Base-by-base conservation (phyloP, 2,329 filamentous ascomycete species). In the Colletotrichum plurivorum region DNA sequence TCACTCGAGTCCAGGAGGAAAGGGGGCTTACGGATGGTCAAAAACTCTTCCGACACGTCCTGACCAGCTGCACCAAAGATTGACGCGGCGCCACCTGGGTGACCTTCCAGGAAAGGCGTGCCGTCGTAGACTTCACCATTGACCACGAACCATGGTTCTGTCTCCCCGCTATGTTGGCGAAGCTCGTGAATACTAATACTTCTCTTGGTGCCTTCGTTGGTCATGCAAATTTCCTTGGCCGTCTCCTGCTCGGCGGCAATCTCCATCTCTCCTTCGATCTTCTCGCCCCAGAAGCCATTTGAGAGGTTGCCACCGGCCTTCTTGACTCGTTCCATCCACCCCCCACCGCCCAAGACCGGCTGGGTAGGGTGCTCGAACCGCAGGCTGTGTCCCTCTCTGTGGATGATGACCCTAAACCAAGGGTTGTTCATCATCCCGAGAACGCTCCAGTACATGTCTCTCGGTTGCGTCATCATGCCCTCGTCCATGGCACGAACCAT, bases 351-450 rank as follows among this genome's bases (percentile, higher is more conserved):
- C 45, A 94, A 79, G 0, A 91, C 90, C 7, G 94, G 93, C 71
- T 94, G 92, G 3, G 94, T 97, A 0, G 95, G 95, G 74, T 98
- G 95, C 78, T 97, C 94, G 73, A 98, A 98, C 6, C 89, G 86
- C 49, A 97, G 80, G 8, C 76, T 80, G 51, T 75, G 68, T 0
- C 84, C 85, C 69, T 95, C 90, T 64, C 90, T 90, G 60, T 89
- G 88, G 63, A 98, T 92, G 2, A 90, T 89, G 1, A 98, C 88
- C 5, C 95, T 87, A 78, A 92, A 98, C 95, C 95, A 98, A 0
- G 94, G 93, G 74, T 97, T 97, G 81, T 97, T 97, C 95, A 98
- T 97, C 95, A 98, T 98, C 0, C 95, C 94, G 46, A 97, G 83
- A 2, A 97, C 94, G 69, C 90, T 94, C 95, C 95, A 98, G 81